A percentile compares a stretch with the other conserved stretches of the same genome.
Conservation (phyloP, 345 rosid genomes). For the Salix udensis region DNA sequence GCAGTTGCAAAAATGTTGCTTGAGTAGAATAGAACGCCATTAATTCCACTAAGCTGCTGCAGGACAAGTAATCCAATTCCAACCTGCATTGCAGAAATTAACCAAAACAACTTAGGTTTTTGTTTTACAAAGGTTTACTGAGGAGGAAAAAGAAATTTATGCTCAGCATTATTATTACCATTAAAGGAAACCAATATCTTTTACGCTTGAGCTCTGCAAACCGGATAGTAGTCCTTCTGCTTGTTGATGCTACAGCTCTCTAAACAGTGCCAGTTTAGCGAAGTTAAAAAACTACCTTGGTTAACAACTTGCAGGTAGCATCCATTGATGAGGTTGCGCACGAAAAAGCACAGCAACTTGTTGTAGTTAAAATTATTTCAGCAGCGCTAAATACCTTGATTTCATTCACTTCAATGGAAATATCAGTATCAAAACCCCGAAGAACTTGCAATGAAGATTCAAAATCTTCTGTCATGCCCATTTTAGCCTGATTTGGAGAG, state of each 20-base stretch:
- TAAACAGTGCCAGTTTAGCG: constrained; percentile 29
- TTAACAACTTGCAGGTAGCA: too few relatives aligned
- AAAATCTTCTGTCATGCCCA: constrained; percentile 98
- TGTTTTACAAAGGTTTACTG: background rate
- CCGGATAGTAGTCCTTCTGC: constrained; percentile 63
- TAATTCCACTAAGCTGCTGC: constrained; percentile 88
- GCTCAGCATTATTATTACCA: constrained; percentile 42
- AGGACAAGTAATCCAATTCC: constrained; percentile 84
- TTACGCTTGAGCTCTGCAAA: constrained; percentile 85
- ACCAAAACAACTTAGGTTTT: constrained; percentile 2
- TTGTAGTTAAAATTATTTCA: constrained; percentile 1
- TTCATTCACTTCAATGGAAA: constrained; percentile 87
- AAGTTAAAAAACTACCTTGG: background rate
- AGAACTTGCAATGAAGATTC: constrained; percentile 98
- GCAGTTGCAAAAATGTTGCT: constrained; percentile 79
- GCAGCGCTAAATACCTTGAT: constrained; percentile 59
- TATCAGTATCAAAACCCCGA: constrained; percentile 91
- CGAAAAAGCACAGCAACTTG: too few relatives aligned
- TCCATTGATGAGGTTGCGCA: too few relatives aligned
- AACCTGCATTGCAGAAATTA: constrained; percentile 58
- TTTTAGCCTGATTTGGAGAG: constrained; percentile 61
- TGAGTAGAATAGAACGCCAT: constrained; percentile 87
- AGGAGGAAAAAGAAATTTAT: background rate
- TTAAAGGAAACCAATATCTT: constrained; percentile 92
- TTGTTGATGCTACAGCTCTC: constrained; percentile 83